Evolutionary conservation across 75 land plant species (phyloP).

Genomic region (Pinus albicaulis): DNA sequence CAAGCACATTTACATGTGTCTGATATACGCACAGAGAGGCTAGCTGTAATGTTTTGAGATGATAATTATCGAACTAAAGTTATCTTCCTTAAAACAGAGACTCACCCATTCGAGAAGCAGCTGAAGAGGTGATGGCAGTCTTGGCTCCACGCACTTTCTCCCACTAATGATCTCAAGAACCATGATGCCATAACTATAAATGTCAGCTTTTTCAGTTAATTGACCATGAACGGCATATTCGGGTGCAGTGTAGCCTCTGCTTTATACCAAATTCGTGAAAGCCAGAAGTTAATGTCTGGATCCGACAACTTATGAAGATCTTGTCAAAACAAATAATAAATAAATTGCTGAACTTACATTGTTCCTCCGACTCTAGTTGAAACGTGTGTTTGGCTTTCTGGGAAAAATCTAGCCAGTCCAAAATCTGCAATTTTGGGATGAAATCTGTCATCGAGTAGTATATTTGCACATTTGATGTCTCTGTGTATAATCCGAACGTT

Average conservation of each 20-base stretch:
- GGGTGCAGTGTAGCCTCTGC: conserved; percentile 18
- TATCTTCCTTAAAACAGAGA: neutral
- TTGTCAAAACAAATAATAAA: too few species aligned
- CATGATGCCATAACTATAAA: conserved; percentile 21
- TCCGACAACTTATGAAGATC: too few species aligned
- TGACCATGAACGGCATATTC: conserved; percentile 21
- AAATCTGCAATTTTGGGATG: conserved; percentile 51
- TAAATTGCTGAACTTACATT: too few species aligned
- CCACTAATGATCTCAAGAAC: conserved; percentile 22
- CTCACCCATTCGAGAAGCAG: conserved; percentile 12
- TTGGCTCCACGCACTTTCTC: conserved; percentile 9
- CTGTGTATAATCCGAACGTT: conserved; percentile 51
- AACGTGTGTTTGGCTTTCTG: conserved; percentile 27
- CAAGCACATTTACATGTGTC: too few species aligned
- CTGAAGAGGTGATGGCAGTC: neutral
- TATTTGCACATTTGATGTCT: conserved; percentile 60
- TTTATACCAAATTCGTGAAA: neutral
- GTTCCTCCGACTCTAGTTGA: conserved; percentile 43
- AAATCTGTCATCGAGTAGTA: conserved; percentile 37
- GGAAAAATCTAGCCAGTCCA: conserved; percentile 40
- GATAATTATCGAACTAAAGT: too few species aligned
- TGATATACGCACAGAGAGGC: too few species aligned
- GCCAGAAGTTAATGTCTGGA: neutral
- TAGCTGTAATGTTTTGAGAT: too few species aligned
- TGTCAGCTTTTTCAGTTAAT: conserved; percentile 14